Conservation (phyloP, 2,329 filamentous ascomycete genomes). For the Hypocrella siamensis region DNA sequence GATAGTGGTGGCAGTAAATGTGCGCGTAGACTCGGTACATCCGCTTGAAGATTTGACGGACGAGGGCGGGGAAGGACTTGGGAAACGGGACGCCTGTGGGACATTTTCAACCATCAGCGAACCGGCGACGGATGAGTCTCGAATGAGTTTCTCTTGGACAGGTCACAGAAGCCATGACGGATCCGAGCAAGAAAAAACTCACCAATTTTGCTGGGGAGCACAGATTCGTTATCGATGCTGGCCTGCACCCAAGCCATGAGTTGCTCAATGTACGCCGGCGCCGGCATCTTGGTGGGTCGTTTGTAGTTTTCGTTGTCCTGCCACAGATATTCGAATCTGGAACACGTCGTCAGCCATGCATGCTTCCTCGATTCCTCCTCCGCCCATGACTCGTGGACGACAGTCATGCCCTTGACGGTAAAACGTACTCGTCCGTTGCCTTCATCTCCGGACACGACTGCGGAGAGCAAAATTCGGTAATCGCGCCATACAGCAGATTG, state of each 20-base stretch:
- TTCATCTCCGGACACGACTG: conserved; percentile 99
- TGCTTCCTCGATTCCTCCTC: neutral
- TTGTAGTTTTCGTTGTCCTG: conserved; percentile 91
- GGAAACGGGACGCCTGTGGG: conserved; percentile 73
- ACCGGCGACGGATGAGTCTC: too few species aligned
- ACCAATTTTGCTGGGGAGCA: conserved; percentile 91
- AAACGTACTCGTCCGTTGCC: conserved; percentile 86
- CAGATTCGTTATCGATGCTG: conserved; percentile 86
- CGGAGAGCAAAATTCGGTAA: conserved; percentile 97
- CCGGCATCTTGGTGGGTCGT: conserved; percentile 93
- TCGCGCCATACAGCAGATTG: conserved; percentile 95
- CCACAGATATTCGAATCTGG: conserved; percentile 95
- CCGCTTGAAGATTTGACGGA: conserved; percentile 96
- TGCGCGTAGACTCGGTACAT: conserved; percentile 98
- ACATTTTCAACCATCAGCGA: neutral
- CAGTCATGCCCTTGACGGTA: neutral
- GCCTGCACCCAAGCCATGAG: conserved; percentile 93
- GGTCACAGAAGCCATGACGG: too few species aligned
- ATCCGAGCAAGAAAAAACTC: too few species aligned
- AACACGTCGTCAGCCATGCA: neutral
- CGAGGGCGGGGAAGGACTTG: conserved; percentile 73
- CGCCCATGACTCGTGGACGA: neutral
- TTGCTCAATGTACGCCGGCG: conserved; percentile 94
- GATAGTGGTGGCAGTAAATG: conserved; percentile 99
- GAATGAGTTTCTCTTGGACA: too few species aligned